Evolutionary conservation across 495 filamentous ascomycete species (phyloP).

Genomic region (Bryoglossum gracile): DNA sequence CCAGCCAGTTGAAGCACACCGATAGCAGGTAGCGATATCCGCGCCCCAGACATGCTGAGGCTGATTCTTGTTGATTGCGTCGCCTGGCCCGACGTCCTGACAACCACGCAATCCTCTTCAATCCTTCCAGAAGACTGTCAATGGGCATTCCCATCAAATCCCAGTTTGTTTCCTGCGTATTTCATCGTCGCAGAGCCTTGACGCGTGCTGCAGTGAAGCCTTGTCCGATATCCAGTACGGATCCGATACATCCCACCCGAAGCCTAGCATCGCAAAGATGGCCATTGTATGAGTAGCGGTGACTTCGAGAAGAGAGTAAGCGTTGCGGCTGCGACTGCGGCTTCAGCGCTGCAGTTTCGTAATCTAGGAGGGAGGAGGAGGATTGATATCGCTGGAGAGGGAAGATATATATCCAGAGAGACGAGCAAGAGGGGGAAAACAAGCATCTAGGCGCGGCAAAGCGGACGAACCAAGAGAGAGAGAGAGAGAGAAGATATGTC

Average conservation of each 20-base stretch:
- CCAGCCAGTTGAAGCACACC: neutral
- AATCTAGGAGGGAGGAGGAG: neutral
- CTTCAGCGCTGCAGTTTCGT: neutral
- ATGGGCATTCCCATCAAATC: too few relatives aligned
- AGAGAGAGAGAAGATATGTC: too few relatives aligned
- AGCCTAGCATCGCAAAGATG: too few relatives aligned
- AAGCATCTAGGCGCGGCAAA: too few relatives aligned
- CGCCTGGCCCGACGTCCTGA: slow-evolving; percentile 12
- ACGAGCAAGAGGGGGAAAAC: too few relatives aligned
- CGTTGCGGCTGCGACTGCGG: neutral
- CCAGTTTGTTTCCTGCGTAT: too few relatives aligned
- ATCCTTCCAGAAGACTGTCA: neutral
- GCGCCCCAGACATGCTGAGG: slow-evolving; percentile 12
- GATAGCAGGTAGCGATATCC: neutral
- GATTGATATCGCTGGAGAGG: neutral
- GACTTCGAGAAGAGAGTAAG: slow-evolving; percentile 8
- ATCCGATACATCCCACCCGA: too few relatives aligned
- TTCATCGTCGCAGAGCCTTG: too few relatives aligned
- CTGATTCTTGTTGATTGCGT: slow-evolving; percentile 8
- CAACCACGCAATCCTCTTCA: slow-evolving; percentile 5
- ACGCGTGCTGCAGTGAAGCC: too few relatives aligned
- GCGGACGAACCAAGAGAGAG: too few relatives aligned
- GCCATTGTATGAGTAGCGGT: slow-evolving; percentile 22
- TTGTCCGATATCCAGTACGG: too few relatives aligned
- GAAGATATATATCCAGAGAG: too few relatives aligned